Conservation (phyloP, 2,329 filamentous ascomycete genomes). For the Eutypa lata region DNA sequence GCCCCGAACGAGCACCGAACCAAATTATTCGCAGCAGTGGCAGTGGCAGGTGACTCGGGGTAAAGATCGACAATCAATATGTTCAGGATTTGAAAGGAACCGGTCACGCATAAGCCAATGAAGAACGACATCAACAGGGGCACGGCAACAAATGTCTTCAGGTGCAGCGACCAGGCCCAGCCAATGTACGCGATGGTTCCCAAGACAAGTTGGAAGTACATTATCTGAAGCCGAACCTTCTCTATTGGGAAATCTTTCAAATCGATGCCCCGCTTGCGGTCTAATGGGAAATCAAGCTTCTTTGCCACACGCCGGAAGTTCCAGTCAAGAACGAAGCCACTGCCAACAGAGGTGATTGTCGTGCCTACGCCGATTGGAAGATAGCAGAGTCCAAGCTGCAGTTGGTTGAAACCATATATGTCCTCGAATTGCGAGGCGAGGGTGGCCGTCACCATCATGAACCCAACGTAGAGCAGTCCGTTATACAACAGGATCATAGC, state of each 20-base stretch:
- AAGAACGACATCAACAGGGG: conserved; percentile 56
- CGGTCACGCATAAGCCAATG: conserved; percentile 56
- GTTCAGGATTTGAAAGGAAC: conserved; percentile 61
- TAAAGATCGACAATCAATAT: conserved; percentile 63
- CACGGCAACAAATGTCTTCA: conserved; percentile 48
- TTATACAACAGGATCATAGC: conserved; percentile 51
- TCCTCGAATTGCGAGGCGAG: conserved; percentile 48
- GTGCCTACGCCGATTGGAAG: conserved; percentile 52
- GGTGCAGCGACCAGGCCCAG: conserved; percentile 57
- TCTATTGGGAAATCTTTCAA: conserved; percentile 53
- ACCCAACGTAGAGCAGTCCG: conserved; percentile 53
- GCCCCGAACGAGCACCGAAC: conserved; percentile 61
- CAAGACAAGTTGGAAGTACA: conserved; percentile 52
- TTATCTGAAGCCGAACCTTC: conserved; percentile 49
- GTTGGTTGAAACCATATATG: conserved; percentile 49
- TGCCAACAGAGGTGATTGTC: conserved; percentile 44
- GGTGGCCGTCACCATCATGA: conserved; percentile 52
- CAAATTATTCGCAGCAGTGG: conserved; percentile 62
- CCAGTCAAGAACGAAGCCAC: conserved; percentile 59
- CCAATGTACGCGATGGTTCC: conserved; percentile 51
- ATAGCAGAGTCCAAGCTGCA: conserved; percentile 53
- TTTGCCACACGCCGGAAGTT: conserved; percentile 69
- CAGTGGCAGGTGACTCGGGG: conserved; percentile 57
- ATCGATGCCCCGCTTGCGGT: conserved; percentile 54
- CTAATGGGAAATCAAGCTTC: conserved; percentile 58